These are phyloP conservation scores for Aspergillus ellipticus DNA, from an alignment of 495 filamentous ascomycete species.

Conservation along the genomic window DNA sequence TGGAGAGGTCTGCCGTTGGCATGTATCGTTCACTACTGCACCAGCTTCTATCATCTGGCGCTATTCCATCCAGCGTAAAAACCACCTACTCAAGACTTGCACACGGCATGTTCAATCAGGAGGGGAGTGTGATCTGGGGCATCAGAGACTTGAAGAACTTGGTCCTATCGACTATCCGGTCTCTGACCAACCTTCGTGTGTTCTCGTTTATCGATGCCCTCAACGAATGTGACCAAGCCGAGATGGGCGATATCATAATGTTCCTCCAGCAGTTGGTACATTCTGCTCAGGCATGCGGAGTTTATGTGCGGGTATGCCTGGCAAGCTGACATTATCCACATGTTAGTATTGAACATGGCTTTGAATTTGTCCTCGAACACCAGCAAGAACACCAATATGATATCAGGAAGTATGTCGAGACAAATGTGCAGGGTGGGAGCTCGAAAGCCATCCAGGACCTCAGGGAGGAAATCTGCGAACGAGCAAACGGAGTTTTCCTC, in stretches of 20 bases:
- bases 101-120: background rate
- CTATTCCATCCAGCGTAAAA: too few relatives aligned
- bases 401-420: constrained; percentile 21
- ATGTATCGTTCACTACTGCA: constrained; percentile 52
- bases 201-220: constrained; percentile 36
- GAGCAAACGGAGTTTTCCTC: constrained; percentile 43
- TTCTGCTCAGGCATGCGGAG: too few relatives aligned
- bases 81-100: too few relatives aligned
- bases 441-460: constrained; percentile 14
- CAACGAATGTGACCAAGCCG: constrained; percentile 33
- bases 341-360: constrained; percentile 31
- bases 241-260: constrained; percentile 35
- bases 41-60: too few relatives aligned
- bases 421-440: constrained; percentile 20
- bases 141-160: too few relatives aligned
- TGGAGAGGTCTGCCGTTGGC: constrained; percentile 21
- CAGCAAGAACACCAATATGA: constrained; percentile 25
- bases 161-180: too few relatives aligned
- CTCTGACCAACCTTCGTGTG: too few relatives aligned
- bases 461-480: constrained; percentile 24
- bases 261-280: too few relatives aligned
- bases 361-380: constrained; percentile 25
- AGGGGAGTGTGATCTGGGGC: constrained; percentile 2
- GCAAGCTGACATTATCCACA: constrained; percentile 51
- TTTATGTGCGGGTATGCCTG: constrained; percentile 30